Percentiles rank a stretch among this genome's conserved stretches.
Conservation (phyloP, 805 yeast genomes). For the Starmera pachycereana region DNA sequence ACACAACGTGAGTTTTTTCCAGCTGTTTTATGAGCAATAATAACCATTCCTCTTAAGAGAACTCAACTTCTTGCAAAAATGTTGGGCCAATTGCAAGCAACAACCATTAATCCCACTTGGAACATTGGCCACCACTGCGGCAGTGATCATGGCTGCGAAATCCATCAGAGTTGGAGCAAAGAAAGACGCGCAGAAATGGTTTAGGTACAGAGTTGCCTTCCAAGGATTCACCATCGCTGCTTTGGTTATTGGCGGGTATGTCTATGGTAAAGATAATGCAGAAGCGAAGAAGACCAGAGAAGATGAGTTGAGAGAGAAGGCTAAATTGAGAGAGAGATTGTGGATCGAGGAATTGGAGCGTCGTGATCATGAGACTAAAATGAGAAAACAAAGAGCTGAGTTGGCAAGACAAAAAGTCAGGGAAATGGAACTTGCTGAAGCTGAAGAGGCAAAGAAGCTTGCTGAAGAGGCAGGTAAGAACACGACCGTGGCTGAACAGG, state of each 20-base stretch:
- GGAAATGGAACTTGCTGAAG: slow-evolving; percentile 24
- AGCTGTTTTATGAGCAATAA: background rate
- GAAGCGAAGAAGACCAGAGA: slow-evolving; percentile 43
- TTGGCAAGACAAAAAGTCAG: slow-evolving; percentile 35
- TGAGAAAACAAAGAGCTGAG: slow-evolving; percentile 59
- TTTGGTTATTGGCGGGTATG: slow-evolving; percentile 66
- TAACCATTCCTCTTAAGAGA: slow-evolving; percentile 16
- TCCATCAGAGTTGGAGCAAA: slow-evolving; percentile 67
- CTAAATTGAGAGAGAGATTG: slow-evolving; percentile 70
- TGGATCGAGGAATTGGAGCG: slow-evolving; percentile 91
- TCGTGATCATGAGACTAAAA: slow-evolving; percentile 65
- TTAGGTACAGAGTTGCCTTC: slow-evolving; percentile 80
- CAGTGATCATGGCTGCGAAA: slow-evolving; percentile 69
- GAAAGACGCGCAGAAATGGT: slow-evolving; percentile 72
- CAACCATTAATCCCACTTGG: slow-evolving; percentile 91
- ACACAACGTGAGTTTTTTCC: background rate
- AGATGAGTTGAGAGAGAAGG: slow-evolving; percentile 62
- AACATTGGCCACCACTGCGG: slow-evolving; percentile 65
- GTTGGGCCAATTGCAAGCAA: slow-evolving; percentile 56
- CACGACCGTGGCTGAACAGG: too few relatives aligned
- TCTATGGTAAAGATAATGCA: slow-evolving; percentile 43
- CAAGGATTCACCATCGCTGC: slow-evolving; percentile 82
- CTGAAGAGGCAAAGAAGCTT: slow-evolving; percentile 1
- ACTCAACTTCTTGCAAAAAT: slow-evolving; percentile 42
- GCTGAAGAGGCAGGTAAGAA: too few relatives aligned